A percentile compares a stretch with the other conserved stretches of the same genome.
Evolutionary conservation across 257 asterid species (phyloP).

Genomic region (Agastache rugosa): DNA sequence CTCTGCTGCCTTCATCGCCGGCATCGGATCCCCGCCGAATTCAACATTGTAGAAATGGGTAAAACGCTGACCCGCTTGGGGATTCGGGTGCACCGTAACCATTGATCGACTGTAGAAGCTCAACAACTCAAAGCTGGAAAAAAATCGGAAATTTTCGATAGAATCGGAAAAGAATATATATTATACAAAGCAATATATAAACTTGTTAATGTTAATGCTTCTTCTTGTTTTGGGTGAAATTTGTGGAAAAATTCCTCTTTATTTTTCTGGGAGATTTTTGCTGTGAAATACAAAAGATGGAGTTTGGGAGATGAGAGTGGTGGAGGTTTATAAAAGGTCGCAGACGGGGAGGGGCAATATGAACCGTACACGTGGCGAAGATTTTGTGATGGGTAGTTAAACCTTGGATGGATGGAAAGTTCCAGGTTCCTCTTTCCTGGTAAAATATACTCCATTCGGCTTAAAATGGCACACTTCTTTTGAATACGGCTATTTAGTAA

Average conservation of each 20-base stretch:
- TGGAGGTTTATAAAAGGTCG: not conserved
- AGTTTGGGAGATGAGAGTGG: not conserved
- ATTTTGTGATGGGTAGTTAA: constrained; percentile 29
- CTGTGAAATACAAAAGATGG: not conserved
- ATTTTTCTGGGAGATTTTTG: not conserved
- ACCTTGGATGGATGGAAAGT: constrained; percentile 32
- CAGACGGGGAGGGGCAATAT: constrained; percentile 31
- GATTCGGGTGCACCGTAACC: constrained; percentile 72
- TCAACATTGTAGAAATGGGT: constrained; percentile 34
- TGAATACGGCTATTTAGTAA: too few relatives aligned
- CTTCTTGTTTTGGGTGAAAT: not conserved
- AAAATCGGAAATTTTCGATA: not conserved
- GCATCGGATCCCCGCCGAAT: constrained; percentile 43
- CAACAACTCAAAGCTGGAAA: constrained; percentile 18
- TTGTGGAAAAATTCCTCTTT: not conserved
- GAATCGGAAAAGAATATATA: not conserved
- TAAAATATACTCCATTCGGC: constrained; percentile 6
- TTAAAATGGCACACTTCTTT: too few relatives aligned
- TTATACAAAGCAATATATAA: not conserved
- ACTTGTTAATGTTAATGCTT: not conserved
- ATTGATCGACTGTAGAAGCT: constrained; percentile 37
- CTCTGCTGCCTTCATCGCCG: constrained; percentile 22
- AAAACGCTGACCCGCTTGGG: constrained; percentile 51
- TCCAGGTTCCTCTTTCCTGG: constrained; percentile 41
- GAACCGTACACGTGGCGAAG: constrained; percentile 49